These are phyloP conservation scores for Asterionellopsis glacialis DNA, from an alignment of 108 stramenopile species.

Conservation along the genomic window DNA sequence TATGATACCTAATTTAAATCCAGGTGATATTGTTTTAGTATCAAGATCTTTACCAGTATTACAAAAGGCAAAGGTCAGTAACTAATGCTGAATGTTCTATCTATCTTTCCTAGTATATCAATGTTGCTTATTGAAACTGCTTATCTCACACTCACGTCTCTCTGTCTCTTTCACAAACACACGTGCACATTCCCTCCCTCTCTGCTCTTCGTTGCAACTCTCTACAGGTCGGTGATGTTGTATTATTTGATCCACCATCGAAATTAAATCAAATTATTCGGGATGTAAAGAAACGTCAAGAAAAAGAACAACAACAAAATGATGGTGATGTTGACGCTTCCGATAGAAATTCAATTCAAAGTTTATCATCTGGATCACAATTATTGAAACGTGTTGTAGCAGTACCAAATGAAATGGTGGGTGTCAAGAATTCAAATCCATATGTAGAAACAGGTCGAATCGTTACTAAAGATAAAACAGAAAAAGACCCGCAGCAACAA, in stretches of 20 bases:
- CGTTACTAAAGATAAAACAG: too few species aligned
- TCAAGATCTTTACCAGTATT: slow-evolving; percentile 31
- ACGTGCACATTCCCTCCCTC: too few species aligned
- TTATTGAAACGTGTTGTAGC: slow-evolving; percentile 63
- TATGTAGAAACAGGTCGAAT: slow-evolving; percentile 16
- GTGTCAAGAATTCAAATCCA: slow-evolving; percentile 41
- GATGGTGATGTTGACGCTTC: slow-evolving; percentile 17
- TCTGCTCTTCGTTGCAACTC: too few species aligned
- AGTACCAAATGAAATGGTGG: slow-evolving; percentile 42
- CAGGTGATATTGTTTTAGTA: slow-evolving; percentile 52
- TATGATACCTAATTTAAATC: slow-evolving; percentile 51
- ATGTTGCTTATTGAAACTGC: too few species aligned
- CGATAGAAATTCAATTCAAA: slow-evolving; percentile 8
- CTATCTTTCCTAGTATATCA: too few species aligned
- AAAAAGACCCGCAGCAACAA: too few species aligned
- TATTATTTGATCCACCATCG: slow-evolving; percentile 53
- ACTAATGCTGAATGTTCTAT: too few species aligned
- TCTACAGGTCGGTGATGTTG: slow-evolving; percentile 44
- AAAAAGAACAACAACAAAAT: too few species aligned
- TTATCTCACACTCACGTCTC: too few species aligned
- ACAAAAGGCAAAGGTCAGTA: slow-evolving; percentile 25
- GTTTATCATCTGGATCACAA: slow-evolving; percentile 47
- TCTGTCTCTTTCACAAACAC: too few species aligned
- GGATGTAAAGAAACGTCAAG: too few species aligned
- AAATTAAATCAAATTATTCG: slow-evolving; percentile 19